These are phyloP conservation scores for Blastocystis sp. DNA, from an alignment of 352 stramenopile genomes.

Conservation along the genomic window DNA sequence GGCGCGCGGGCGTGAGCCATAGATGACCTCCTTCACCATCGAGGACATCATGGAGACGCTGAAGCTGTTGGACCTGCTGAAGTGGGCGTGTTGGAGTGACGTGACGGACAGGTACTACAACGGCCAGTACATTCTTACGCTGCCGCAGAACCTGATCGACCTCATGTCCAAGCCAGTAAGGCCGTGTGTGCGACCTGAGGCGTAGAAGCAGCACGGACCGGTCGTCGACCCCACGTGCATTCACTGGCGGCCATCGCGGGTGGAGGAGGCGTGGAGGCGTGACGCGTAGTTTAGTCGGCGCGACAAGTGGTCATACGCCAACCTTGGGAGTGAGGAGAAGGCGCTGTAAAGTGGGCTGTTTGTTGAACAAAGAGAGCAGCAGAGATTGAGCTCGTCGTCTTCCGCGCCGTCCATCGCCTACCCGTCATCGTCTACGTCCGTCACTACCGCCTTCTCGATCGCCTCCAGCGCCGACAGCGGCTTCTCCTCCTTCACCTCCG, in stretches of 20 bases:
- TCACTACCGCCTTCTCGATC: background rate
- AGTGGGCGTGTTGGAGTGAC: background rate
- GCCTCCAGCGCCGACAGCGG: background rate
- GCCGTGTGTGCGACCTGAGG: background rate
- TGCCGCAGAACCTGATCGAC: slow-evolving; percentile 75
- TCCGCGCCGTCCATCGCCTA: slow-evolving; percentile 8
- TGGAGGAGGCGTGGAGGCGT: background rate
- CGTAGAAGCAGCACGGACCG: slow-evolving; percentile 53
- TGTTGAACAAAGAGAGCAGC: slow-evolving; percentile 43
- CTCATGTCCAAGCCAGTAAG: slow-evolving; percentile 51
- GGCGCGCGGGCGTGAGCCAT: slow-evolving; percentile 72
- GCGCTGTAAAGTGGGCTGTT: slow-evolving; percentile 23
- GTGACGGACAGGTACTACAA: slow-evolving; percentile 79
- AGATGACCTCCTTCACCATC: slow-evolving; percentile 81
- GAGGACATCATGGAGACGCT: slow-evolving; percentile 84
- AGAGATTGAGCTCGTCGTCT: slow-evolving; percentile 60
- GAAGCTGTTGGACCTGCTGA: slow-evolving; percentile 72
- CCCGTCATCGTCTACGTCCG: background rate
- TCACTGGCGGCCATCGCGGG: slow-evolving; percentile 55
- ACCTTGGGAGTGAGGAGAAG: slow-evolving; percentile 50
- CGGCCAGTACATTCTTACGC: slow-evolving; percentile 80
- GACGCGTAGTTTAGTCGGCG: slow-evolving; percentile 46
- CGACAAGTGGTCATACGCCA: slow-evolving; percentile 65
- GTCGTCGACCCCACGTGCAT: slow-evolving; percentile 44
- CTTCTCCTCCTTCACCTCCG: background rate